Evolutionary conservation across 176 grass and related monocot species (phyloP), one percentile per base, ranked within the genome.

Genomic region (Otatea glauca): DNA sequence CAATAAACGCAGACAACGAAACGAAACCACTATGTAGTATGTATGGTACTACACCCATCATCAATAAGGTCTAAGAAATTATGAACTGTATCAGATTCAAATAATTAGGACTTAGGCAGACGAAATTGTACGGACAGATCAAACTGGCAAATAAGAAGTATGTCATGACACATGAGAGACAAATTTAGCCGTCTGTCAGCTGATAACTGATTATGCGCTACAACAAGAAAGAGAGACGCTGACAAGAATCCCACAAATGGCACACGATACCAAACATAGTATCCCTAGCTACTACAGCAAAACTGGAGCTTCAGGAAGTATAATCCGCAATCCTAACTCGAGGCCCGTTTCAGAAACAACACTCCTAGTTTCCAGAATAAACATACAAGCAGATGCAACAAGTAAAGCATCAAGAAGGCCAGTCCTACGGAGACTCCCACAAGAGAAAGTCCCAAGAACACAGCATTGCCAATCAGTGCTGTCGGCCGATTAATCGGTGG

Each of bases 181-280:
- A 64, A 10, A 25, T 65, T 34, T 24, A 65, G 14, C 44, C 66
- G 24, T 61, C 42, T 78, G 73, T 44, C 32, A 63, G 24, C 25
- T 15, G 51, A 27, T 14, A 44, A 25, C 62, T 42, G 65, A 77
- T 23, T 55, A 47, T 25, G 56, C 4, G 18, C 35, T 23, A 55
- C 3, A 72, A 50, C 27, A 86, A 39, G 11, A 63, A 29, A 42
- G 70, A 60, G 59, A 45, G 20, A 64, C 24, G 27, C 14, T 50
- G 21, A 21, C 6, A 71, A 34, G 29, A 60, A 53, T 62, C 3
- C 42, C 23, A n/a, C n/a, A 88, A 54, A 88, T 61, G 72, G 53
- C 51, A 38, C 35, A 53, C 37, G 13, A 18, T 13, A 53, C 10
- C 79, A 77, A 66, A 41, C 42, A 27, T 41, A 55, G 54, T 16